A percentile compares a stretch with the other conserved stretches of the same genome.
phyloP scores from a whole-genome alignment of 257 asterid genomes.

The Solanum piurae region DNA sequence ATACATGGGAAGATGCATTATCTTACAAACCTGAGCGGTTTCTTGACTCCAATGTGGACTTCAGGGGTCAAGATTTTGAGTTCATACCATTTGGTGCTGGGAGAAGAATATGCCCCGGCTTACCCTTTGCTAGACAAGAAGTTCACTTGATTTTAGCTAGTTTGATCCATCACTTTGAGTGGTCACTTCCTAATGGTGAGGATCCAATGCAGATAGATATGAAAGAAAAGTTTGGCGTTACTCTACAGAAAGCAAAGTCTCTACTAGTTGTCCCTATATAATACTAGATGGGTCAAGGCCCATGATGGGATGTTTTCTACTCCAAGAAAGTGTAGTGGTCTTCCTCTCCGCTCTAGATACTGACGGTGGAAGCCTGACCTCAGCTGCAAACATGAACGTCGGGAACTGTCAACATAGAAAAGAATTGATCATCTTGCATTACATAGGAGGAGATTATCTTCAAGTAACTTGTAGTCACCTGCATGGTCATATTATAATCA shows the following conservation, averaged over 20 bases:
- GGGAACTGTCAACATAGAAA: no score
- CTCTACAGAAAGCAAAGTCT: slow-evolving; percentile 16
- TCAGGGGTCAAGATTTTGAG: slow-evolving; percentile 32
- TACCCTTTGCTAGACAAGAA: slow-evolving; percentile 23
- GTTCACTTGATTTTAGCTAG: slow-evolving; percentile 17
- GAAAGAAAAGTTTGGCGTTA: slow-evolving; percentile 14
- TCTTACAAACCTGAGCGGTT: slow-evolving; percentile 27
- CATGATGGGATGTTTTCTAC: no score
- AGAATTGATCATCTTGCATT: no score
- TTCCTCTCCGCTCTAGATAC: no score
- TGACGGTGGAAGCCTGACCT: no score
- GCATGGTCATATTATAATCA: no score
- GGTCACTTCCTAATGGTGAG: slow-evolving; percentile 12
- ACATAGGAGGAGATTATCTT: no score
- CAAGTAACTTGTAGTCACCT: no score
- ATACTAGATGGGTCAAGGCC: neutral
- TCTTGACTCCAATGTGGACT: slow-evolving; percentile 14
- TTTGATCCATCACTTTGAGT: slow-evolving; percentile 16
- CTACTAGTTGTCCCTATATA: neutral
- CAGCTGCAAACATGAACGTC: no score
- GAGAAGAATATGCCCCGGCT: slow-evolving; percentile 40
- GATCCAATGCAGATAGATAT: slow-evolving; percentile 5
- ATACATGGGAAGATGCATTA: slow-evolving; percentile 24
- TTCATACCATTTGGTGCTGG: slow-evolving; percentile 40
- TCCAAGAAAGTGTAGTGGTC: no score